phyloP scores from a whole-genome alignment of 2,329 filamentous ascomycete genomes.

The Teratosphaeria nubilosa region DNA sequence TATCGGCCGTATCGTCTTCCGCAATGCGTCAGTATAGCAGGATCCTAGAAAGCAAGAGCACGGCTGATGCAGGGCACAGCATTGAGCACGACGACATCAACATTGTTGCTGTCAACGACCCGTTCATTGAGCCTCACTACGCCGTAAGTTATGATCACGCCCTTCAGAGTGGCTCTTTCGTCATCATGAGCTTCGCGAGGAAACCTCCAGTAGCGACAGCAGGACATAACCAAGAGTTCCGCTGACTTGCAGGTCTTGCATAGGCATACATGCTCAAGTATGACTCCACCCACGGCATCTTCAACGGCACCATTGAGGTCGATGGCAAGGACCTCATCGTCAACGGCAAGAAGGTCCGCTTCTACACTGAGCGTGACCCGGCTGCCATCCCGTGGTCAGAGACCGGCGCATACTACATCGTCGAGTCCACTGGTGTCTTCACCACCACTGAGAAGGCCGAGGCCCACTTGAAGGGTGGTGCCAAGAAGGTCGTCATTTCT shows the following conservation, averaged over 20 bases:
- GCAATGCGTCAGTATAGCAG: slow-evolving; percentile 65
- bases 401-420: slow-evolving; percentile 82
- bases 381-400: slow-evolving; percentile 80
- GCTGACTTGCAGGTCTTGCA: slow-evolving; percentile 8
- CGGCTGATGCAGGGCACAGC: slow-evolving; percentile 29
- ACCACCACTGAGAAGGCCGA: slow-evolving; percentile 94
- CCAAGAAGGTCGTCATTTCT: slow-evolving; percentile 86
- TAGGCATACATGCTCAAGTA: slow-evolving; percentile 99
- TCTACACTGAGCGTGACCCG: slow-evolving; percentile 90
- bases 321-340: slow-evolving; percentile 65
- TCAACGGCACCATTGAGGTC: slow-evolving; percentile 82
- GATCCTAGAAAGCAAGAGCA: slow-evolving; percentile 7
- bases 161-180: background rate
- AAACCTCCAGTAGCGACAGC: background rate
- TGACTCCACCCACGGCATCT: slow-evolving; percentile 90
- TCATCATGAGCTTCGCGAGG: background rate
- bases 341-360: slow-evolving; percentile 90
- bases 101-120: slow-evolving; percentile 96
- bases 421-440: slow-evolving; percentile 98
- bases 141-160: slow-evolving; percentile 58
- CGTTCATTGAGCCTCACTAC: slow-evolving; percentile 96
- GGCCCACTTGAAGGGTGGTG: slow-evolving; percentile 89
- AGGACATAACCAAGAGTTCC: background rate
- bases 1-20: slow-evolving; percentile 98
- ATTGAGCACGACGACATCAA: slow-evolving; percentile 81